Evolutionary conservation across 768 basidiomycete species (phyloP), one percentile per base, ranked within the genome.

Genomic region (Inosperma sp.): DNA sequence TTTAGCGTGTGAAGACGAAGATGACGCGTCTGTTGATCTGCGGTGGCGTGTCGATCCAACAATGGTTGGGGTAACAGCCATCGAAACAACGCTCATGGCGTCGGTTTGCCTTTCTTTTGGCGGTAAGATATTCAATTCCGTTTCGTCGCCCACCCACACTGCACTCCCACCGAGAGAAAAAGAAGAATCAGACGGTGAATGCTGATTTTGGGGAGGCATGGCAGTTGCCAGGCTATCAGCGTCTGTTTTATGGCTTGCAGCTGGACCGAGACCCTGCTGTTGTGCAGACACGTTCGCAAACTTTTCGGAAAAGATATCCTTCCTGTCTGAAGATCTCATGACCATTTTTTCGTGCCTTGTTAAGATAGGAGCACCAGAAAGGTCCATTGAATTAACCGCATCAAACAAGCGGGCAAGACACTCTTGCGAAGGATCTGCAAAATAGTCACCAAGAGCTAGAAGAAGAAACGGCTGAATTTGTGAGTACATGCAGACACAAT

Each of bases 391-490:
- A 65, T 98, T 98, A 55, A 97, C 84, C 4, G 93, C 84, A 57
- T 95, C 90, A 64, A 93, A 98, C 3, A 99, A 77, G 3, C 88
- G 83, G 3, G 88, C 82, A 12, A 99, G 82, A 59, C 92, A 89
- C 57, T 91, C 89, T 63, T 94, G 84, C 0, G 92, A 93, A 0
- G 94, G 93, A 55, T 86, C 78, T 21, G 79, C 73, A 66, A 94
- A 93, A 70, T 97, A 99, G 67, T 97, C 93, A 63, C 97, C 93
- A 39, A 99, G 78, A 4, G 95, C 94, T 62, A 98, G 84, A 2
- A 96, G 73, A 8, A 99, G 82, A 44, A 97, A 82, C 13, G 94
- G 94, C 93, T 96, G n/a, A 10, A 48, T 30, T 50, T 25, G 34
- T 48, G 42, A 39, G 35, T 53, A 59, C 41, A 53, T 56, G 42